Evolutionary conservation across 1,284 basidiomycete species (phyloP), one percentile per base, ranked within the genome.

Genomic region (Cutaneotrichosporon cutaneum): DNA sequence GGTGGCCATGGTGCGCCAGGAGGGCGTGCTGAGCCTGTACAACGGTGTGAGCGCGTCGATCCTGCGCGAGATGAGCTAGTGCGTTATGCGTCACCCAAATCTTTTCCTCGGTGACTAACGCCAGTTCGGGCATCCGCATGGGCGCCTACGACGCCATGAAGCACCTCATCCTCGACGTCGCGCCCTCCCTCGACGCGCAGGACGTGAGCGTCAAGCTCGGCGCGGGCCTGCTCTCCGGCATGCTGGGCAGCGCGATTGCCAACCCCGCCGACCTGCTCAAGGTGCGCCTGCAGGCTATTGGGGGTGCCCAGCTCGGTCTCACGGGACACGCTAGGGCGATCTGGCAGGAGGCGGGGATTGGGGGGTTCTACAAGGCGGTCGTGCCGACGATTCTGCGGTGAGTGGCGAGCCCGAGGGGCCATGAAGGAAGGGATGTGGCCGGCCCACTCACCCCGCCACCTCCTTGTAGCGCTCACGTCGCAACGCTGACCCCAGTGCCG

Each of bases 221-320:
- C 42, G 64, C 64, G 0, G 64, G 64, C 0, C 35, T 66, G 26
- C 39, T 42, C 5, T 56, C 54, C 2, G 64, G 64, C 21, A 57
- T 55, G 35, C 54, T 66, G 13, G 64, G 64, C 18, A 57, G 59
- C 7, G 64, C 64, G 10, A 53, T 66, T 33, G 64, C 64, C 26
- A 66, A 66, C 61, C 64, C 64, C 0, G 64, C 64, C 42, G 64
- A 66, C 57, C 59, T 66, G 26, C 64, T 66, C 35, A 66, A 66
- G 45, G 64, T 66, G 6, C 64, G 64, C 11, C 36, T 61, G 24
- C 64, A 66, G 57, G 64, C 64, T 6, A 30, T 61, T 11, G 64
- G 64, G 16, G 64, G 64, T 14, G 14, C 48, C 3, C 16, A 13
- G 16, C 22, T 66, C 4, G 54, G 61, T 6, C 45, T 66, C 6